These are phyloP conservation scores for Debaryomyces robertsiae DNA, from an alignment of 1,139 yeast genomes.

Conservation along the genomic window DNA sequence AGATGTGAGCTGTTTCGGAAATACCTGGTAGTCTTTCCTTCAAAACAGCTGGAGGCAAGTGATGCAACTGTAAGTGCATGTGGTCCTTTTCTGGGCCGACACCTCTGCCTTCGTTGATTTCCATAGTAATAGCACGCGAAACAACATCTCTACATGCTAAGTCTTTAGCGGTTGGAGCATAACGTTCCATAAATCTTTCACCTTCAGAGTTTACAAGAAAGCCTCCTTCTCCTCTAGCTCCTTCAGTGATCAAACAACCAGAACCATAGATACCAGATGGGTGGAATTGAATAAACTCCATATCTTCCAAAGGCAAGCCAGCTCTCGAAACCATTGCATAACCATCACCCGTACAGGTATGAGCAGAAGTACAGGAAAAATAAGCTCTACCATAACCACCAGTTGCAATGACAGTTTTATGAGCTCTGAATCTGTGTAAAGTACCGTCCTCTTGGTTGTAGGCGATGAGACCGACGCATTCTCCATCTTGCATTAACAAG, in stretches of 20 bases:
- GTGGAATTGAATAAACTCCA: conserved; percentile 98
- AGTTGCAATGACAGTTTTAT: conserved; percentile 94
- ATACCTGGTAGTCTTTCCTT: conserved; percentile 98
- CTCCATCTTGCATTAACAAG: conserved; percentile 92
- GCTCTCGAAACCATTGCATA: conserved; percentile 98
- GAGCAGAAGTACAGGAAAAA: conserved; percentile 98
- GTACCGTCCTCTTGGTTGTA: conserved; percentile 99
- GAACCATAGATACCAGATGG: conserved; percentile 99
- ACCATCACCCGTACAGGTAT: conserved; percentile 99
- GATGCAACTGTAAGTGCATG: conserved; percentile 91
- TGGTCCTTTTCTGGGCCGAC: conserved; percentile 97
- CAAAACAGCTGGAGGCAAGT: conserved; percentile 87
- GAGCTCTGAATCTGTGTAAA: conserved; percentile 94
- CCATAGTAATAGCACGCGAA: conserved; percentile 97
- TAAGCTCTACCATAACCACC: conserved; percentile 99
- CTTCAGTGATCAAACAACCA: conserved; percentile 97
- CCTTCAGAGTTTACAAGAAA: conserved; percentile 94
- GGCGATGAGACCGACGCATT: conserved; percentile 95
- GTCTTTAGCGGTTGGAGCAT: conserved; percentile 98
- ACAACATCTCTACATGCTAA: conserved; percentile 98
- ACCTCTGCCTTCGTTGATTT: conserved; percentile 98
- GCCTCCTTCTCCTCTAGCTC: conserved; percentile 99
- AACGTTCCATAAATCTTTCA: conserved; percentile 99
- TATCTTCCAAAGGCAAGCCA: conserved; percentile 95
- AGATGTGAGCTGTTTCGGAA: conserved; percentile 96